Evolutionary conservation across 306 rosid species (phyloP).

Genomic region (Quercus engelmannii): DNA sequence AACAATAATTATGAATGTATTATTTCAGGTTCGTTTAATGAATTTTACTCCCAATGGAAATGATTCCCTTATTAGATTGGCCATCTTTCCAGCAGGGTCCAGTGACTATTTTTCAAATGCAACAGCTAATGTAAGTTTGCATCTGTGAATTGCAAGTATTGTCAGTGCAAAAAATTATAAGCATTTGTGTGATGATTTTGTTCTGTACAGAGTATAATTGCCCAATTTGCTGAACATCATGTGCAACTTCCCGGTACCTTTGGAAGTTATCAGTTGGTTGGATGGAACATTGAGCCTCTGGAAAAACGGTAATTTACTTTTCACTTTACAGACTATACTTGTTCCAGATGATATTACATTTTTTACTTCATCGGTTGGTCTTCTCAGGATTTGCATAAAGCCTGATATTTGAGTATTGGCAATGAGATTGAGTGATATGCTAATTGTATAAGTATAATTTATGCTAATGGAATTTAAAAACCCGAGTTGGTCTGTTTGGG

Average conservation of each 20-base stretch:
- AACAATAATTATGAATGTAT: slow-evolving; percentile 24
- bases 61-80: slow-evolving; percentile 59
- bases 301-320: slow-evolving; percentile 46
- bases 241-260: slow-evolving; percentile 66
- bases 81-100: slow-evolving; percentile 56
- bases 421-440: not conserved
- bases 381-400: not conserved
- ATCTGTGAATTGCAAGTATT: slow-evolving; percentile 10
- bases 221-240: slow-evolving; percentile 60
- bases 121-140: slow-evolving; percentile 58
- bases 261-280: slow-evolving; percentile 61
- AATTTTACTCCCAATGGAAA: slow-evolving; percentile 50
- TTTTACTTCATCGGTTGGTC: not conserved
- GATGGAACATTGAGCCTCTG: slow-evolving; percentile 61
- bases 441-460: not conserved
- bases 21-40: slow-evolving; percentile 61
- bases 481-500: not conserved
- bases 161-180: not conserved
- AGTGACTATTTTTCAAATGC: slow-evolving; percentile 57
- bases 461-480: not conserved
- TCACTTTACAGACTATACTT: not conserved
- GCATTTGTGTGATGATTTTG: slow-evolving; percentile 28
- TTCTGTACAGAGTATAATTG: slow-evolving; percentile 57
- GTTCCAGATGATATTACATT: not conserved
- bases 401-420: not conserved